Evolutionary conservation across 148 eudicot species (phyloP), one percentile per base, ranked within the genome.

Genomic region (Salicornia ramosissima): DNA sequence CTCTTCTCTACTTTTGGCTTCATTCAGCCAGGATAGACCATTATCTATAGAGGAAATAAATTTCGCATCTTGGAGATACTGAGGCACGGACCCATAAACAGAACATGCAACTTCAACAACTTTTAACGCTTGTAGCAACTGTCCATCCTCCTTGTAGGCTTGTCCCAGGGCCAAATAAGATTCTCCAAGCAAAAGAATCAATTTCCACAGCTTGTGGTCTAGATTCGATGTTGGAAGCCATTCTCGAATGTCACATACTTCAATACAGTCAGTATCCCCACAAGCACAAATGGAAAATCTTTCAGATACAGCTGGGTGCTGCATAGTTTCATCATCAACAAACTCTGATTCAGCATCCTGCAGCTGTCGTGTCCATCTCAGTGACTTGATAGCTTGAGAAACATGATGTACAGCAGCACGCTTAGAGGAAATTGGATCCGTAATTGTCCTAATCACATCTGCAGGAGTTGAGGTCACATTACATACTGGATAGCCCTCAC

Each of bases 61-160:
- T 74, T 82, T 84, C 3, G 89, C 69, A 36, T 87, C 92, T 45
- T 86, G 85, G 46, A 86, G 85, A 83, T 86, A 82, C 76, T 90
- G 99, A 45, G 99, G 99, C 88, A 94, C 85, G 72, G 97, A 94
- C 30, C 99, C 99, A 81, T 94, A 94, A 68, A 94, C 89, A 65
- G 94, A 79, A 71, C 96, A 90, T 59, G 99, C 97, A 51, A 86
- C 71, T 72, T 87, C 92, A 59, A 90, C 85, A 34, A 90, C 87
- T 78, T 91, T 90, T 73, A 94, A 72, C 61, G 99, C 92, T 79
- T 86, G 90, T 67, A 76, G 77, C 60, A 91, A 78, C 80, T 88
- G 97, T 28, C 82, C 79, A 71, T 88, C 83, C 31, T 90, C 91
- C 73, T 73, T 84, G 74, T 90, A 94, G 33, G 96, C 96, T 78